Conservation (phyloP, 176 grass and related monocot genomes). For the Rhynchospora tenuis region DNA sequence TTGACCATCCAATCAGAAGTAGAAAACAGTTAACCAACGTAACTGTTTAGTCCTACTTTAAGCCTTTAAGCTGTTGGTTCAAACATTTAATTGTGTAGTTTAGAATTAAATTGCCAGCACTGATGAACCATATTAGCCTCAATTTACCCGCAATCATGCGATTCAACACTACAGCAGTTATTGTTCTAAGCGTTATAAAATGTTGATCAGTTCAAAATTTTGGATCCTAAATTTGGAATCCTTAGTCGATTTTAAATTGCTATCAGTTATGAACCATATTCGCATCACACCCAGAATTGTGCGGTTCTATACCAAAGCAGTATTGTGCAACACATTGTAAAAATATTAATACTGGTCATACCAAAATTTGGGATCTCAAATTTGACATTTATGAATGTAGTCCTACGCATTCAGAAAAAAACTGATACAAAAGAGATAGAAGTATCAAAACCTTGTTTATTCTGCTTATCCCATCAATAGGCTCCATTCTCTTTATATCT, state of each 20-base stretch:
- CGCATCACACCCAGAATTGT: neutral
- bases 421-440: slow-evolving; percentile 15
- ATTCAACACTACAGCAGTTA: neutral
- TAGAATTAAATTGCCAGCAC: neutral
- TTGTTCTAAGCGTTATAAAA: neutral
- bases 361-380: neutral
- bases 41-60: neutral
- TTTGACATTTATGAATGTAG: neutral
- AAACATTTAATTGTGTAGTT: neutral
- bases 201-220: neutral
- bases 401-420: neutral
- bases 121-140: neutral
- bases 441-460: slow-evolving; percentile 72
- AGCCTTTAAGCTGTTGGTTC: slow-evolving; percentile 17
- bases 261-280: neutral
- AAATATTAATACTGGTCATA: too few relatives aligned
- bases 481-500: slow-evolving; percentile 97
- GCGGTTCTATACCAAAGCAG: too few relatives aligned
- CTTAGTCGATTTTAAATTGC: neutral
- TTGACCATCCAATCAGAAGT: neutral
- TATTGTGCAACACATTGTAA: too few relatives aligned
- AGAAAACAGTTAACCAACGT: neutral
- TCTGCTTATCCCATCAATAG: slow-evolving; percentile 91
- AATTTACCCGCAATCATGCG: neutral
- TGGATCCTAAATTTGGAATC: neutral